Conservation (phyloP, 441 rosid species). For the Hura crepitans region DNA sequence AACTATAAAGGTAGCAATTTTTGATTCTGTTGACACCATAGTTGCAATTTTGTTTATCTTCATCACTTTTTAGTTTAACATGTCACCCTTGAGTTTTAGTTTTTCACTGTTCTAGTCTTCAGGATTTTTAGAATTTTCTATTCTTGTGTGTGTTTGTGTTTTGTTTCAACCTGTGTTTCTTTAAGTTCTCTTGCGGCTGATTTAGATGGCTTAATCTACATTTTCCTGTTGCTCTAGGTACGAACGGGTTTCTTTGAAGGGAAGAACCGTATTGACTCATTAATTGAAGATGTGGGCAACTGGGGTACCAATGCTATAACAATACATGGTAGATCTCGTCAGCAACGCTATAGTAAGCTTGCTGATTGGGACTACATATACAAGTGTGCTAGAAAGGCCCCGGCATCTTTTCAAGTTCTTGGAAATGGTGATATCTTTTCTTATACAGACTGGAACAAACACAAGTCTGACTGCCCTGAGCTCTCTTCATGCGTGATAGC, state of each 20-base stretch:
- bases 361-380: conserved; percentile 90
- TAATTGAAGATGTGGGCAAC: conserved; percentile 59
- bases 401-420: conserved; percentile 58
- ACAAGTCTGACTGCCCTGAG: conserved; percentile 66
- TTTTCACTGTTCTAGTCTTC: conserved; percentile 10
- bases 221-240: conserved; percentile 46
- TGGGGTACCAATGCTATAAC: conserved; percentile 91
- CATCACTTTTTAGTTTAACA: conserved; percentile 3
- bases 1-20: conserved; percentile 65
- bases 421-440: conserved; percentile 91
- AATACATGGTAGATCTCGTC: conserved; percentile 87
- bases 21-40: neutral
- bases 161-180: neutral
- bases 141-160: neutral
- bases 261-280: conserved; percentile 67
- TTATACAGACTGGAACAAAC: conserved; percentile 76
- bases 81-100: neutral
- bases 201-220: conserved; percentile 10
- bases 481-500: conserved; percentile 87
- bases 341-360: conserved; percentile 86
- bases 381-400: conserved; percentile 61
- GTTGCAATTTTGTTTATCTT: neutral
- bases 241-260: conserved; percentile 80
- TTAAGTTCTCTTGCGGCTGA: neutral
- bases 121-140: conserved; percentile 8